Base-by-base conservation (phyloP, 139 green algal genomes). In the Deuterostichococcus epilithicus region DNA sequence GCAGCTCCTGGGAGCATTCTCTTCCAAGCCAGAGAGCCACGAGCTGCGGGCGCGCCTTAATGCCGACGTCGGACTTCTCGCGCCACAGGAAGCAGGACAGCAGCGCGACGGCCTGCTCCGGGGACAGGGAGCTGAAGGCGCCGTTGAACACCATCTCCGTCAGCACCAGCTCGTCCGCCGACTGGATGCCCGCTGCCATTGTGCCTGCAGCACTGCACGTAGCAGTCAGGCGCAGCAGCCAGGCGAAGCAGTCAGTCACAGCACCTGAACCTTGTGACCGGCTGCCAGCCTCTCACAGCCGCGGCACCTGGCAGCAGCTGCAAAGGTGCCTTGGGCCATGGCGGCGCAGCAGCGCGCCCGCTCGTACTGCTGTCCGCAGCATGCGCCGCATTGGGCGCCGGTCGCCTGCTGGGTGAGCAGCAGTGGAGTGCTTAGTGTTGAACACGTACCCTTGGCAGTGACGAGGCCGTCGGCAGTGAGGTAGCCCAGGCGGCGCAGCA, bases 61-160 rank as follows among this genome's bases (percentile, higher is more conserved):
- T 47, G 22, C 78, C 67, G 20, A 76, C 81, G n/a, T 86, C 75
- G 15, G 70, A 69, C 76, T 85, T 85, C 67, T 94, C 92, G 47
- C 78, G 75, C 86, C 89, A 95, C 68, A 97, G 87, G 52, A 94
- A 91, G 83, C 90, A 94, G 25, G 84, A 88, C 68, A 87, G 76
- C 5, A 92, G 75, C 0, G 89, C 91, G 35, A 80, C 83, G 68
- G 92, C 70, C 81, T 91, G 81, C 52, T 92, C 85, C 28, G 68
- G 30, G 5, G 34, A 85, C 74, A 96, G 74, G 4, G 66, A 47
- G 52, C 80, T 83, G 74, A 97, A 93, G 42, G 74, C 81, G 22
- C 90, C 91, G 15, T 71, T 83, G 76, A 95, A 92, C 25, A 96
- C 76, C 70, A 97, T 86, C 84, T 97, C 91, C 0, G 77, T 81